Evolutionary conservation across 169 alveolate genomes (phyloP).

Genomic region (Plasmodium gonderi): DNA sequence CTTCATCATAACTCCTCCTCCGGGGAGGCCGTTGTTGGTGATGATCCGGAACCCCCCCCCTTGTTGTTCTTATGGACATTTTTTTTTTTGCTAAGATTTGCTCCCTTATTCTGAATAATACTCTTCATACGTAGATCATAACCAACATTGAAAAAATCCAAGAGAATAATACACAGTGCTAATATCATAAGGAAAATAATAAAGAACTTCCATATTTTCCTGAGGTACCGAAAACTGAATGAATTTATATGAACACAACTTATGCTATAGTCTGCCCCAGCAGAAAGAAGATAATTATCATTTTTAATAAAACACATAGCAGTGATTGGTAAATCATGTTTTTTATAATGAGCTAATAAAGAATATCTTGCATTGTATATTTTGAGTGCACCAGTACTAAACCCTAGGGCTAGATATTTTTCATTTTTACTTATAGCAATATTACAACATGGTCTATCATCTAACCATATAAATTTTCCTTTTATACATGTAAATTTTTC

Average conservation of each 20-base stretch:
- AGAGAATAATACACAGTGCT: constrained; percentile 1
- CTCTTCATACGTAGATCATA: constrained; percentile 40
- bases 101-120: not conserved
- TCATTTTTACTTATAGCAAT: constrained; percentile 61
- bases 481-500: constrained; percentile 32
- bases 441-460: constrained; percentile 71
- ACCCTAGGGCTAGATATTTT: constrained; percentile 69
- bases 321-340: constrained; percentile 71
- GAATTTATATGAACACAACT: constrained; percentile 42
- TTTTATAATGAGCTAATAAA: constrained; percentile 60
- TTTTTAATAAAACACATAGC: constrained; percentile 73
- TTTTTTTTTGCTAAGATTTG: not conserved
- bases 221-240: constrained; percentile 23
- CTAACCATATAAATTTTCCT: constrained; percentile 52
- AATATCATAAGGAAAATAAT: not conserved
- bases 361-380: constrained; percentile 38
- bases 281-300: constrained; percentile 41
- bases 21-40: no score
- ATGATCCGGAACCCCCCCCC: no score
- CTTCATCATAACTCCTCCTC: no score
- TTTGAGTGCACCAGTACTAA: constrained; percentile 73
- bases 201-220: constrained; percentile 8
- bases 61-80: not conserved
- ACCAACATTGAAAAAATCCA: constrained; percentile 71
- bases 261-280: constrained; percentile 74